Percentiles rank a stretch among this genome's conserved stretches.
Conservation (phyloP, 495 filamentous ascomycete species). For the Penicillium simplicissimum region DNA sequence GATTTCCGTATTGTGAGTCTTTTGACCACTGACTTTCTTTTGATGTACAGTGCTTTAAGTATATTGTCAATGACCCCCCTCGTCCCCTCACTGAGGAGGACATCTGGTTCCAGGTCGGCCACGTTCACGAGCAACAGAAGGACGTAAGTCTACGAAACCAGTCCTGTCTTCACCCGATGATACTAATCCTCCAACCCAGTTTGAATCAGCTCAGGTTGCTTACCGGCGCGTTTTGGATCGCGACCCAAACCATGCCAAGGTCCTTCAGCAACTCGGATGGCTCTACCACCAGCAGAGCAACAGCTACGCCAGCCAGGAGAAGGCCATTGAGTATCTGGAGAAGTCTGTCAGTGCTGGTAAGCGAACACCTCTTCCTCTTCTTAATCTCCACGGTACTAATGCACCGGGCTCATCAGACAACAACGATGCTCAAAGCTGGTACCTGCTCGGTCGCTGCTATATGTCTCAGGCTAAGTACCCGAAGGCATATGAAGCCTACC, state of each 20-base stretch:
- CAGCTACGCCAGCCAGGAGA: conserved; percentile 85
- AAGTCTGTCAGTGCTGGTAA: conserved; percentile 93
- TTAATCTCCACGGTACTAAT: neutral
- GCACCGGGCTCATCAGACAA: conserved; percentile 59
- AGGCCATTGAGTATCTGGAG: conserved; percentile 95
- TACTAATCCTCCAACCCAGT: conserved; percentile 52
- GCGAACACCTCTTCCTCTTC: conserved; percentile 20
- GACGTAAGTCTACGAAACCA: conserved; percentile 64
- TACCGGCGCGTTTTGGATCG: conserved; percentile 92
- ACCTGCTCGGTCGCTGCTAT: conserved; percentile 95
- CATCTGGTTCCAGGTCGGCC: conserved; percentile 99
- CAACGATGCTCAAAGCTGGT: conserved; percentile 97
- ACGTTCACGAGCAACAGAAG: conserved; percentile 98
- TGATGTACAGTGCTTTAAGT: conserved; percentile 82
- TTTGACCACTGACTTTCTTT: neutral
- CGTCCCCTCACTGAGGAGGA: conserved; percentile 94
- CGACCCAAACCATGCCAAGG: conserved; percentile 96
- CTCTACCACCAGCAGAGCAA: conserved; percentile 94
- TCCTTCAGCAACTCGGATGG: conserved; percentile 97
- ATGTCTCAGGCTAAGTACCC: conserved; percentile 99
- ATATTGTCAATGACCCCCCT: conserved; percentile 92
- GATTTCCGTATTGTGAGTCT: neutral
- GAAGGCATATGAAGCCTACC: conserved; percentile 98
- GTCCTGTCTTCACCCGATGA: neutral
- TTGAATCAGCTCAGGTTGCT: conserved; percentile 85